phyloP scores from a whole-genome alignment of 2,329 filamentous ascomycete genomes.

The Hypoxylon sp. region DNA sequence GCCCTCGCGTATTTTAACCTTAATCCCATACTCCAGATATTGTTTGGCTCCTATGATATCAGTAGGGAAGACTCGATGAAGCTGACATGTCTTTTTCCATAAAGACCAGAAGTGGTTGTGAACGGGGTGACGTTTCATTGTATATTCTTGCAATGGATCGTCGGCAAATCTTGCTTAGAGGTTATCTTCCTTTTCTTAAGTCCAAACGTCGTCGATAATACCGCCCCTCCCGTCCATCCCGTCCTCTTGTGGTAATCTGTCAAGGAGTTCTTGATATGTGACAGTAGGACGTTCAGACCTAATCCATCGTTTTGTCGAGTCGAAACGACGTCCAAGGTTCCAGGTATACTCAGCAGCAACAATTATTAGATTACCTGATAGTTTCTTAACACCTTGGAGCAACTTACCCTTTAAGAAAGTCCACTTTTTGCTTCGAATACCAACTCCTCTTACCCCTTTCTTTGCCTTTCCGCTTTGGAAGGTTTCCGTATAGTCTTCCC shows the following conservation, averaged over 20 bases:
- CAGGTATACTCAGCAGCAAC: no score
- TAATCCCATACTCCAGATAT: constrained; percentile 15
- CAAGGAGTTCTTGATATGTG: background rate
- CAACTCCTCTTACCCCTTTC: no score
- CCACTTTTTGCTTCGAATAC: no score
- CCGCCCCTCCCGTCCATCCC: no score
- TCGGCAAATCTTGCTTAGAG: background rate
- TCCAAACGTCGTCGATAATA: background rate
- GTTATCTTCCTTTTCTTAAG: background rate
- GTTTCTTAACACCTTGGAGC: no score
- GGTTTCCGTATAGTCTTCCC: no score
- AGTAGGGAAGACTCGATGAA: constrained; percentile 28
- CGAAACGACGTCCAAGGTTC: background rate
- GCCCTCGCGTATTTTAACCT: constrained; percentile 10
- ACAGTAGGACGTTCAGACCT: background rate
- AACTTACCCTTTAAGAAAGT: no score
- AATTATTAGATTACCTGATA: no score
- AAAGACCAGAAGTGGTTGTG: constrained; percentile 9
- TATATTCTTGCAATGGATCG: background rate
- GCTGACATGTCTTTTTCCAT: constrained; percentile 25
- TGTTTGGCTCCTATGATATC: constrained; percentile 25
- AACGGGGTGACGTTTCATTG: background rate
- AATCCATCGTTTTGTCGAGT: background rate
- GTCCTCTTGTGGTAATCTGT: background rate
- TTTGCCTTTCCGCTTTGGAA: no score